Conservation (phyloP, 2,329 filamentous ascomycete genomes). For the Ophiostoma sp. region DNA sequence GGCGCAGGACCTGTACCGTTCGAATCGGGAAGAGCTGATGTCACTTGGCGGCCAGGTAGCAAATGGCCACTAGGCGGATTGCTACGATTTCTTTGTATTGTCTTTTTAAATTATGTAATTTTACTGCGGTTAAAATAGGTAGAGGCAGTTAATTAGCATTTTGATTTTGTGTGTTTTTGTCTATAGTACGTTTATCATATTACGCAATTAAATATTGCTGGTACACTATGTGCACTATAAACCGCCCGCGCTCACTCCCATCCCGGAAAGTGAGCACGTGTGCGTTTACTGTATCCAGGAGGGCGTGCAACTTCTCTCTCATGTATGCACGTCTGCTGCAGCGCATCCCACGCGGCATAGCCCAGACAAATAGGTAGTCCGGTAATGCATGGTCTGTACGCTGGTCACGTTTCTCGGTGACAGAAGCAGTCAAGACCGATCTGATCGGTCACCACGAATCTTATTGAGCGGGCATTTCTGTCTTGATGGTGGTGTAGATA, state of each 20-base stretch:
- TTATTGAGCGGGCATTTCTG: background rate
- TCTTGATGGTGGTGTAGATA: background rate
- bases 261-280: conserved; percentile 23
- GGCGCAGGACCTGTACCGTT: conserved; percentile 79
- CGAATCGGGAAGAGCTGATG: conserved; percentile 71
- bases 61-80: conserved; percentile 10
- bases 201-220: background rate
- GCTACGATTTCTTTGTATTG: background rate
- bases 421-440: conserved; percentile 19
- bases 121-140: conserved; percentile 5
- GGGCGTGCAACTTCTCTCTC: conserved; percentile 14
- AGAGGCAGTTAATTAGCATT: background rate
- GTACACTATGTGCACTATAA: background rate
- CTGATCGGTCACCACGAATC: conserved; percentile 15
- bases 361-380: background rate
- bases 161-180: background rate
- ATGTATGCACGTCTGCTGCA: conserved; percentile 14
- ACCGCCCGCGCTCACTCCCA: background rate
- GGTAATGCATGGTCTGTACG: background rate
- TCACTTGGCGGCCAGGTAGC: conserved; percentile 39
- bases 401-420: conserved; percentile 15
- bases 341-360: background rate
- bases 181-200: background rate
- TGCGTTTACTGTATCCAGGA: conserved; percentile 15
- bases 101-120: background rate